These are phyloP conservation scores for sorghum (Sorghum bicolor) DNA, from an alignment of 176 grass and related monocot species.

Conservation along the genomic window Sorghum_bicolor_NCBIv3 NC_012870.2:8181001-8181500, in stretches of 20 bases:
- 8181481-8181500: too few relatives aligned
- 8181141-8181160: constrained; percentile 71
- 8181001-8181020: constrained; percentile 94
- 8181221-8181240: constrained; percentile 83
- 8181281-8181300: constrained; percentile 83
- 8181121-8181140: not conserved
- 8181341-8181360: not conserved
- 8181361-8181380: not conserved
- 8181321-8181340: constrained; percentile 1
- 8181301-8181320: not conserved
- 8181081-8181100: not conserved
- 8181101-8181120: not conserved
- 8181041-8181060: not conserved
- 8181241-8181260: constrained; percentile 88
- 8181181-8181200: constrained; percentile 87
- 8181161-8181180: constrained; percentile 99
- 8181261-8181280: constrained; percentile 73
- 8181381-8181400: too few relatives aligned
- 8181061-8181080: not conserved
- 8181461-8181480: not conserved
- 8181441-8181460: not conserved
- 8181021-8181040: not conserved
- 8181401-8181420: not conserved
- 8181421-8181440: not conserved
- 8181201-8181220: constrained; percentile 96